Evolutionary conservation across 139 green algal genomes (phyloP), one percentile per base, ranked within the genome.

Genomic region (Monoraphidium neglectum): DNA sequence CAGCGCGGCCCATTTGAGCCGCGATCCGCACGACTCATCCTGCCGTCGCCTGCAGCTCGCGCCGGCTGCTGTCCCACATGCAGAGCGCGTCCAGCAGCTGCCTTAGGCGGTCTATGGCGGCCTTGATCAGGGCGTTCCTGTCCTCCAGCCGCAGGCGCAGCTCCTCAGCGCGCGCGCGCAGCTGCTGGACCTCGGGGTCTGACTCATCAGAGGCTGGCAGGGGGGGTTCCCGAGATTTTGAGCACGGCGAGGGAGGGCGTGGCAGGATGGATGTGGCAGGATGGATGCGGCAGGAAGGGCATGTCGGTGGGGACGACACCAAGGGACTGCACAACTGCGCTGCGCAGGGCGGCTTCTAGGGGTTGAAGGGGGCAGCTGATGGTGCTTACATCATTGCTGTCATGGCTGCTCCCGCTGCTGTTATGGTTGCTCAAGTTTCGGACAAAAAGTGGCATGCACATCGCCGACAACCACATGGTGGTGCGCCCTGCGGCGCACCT

Each of bases 51-150:
- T 8, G 8, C 43, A 51, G 43, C 43, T 51, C 43, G 8, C 43
- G 43, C 43, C 43, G 8, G 43, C 43, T 51, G 54, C 73, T 79
- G 35, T 85, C 80, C 80, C 80, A 86, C 76, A 86, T 77, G 51
- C 46, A 74, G 30, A 86, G 77, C 1, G 76, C 72, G 40, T 86
- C 81, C 47, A 82, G 56, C 59, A 83, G 57, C 59, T 81, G 76
- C 36, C 81, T 59, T 33, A 86, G 57, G 59, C 74, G 66, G 57
- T 86, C 81, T n/a, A 86, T 80, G 6, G 79, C 70, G 35, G 68
- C 51, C 59, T 86, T 86, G 5, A 86, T 54, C 15, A 71, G 26
- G 36, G 65, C 43, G 40, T 86, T 86, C n/a, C 67, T 73, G 1
- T 33, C 21, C 36, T 67, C 15, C 26, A 86, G 38, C 40, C 71